Evolutionary conservation across 345 rosid species (phyloP), one percentile per base, ranked within the genome.

Genomic region (Hirschfeldia incana): DNA sequence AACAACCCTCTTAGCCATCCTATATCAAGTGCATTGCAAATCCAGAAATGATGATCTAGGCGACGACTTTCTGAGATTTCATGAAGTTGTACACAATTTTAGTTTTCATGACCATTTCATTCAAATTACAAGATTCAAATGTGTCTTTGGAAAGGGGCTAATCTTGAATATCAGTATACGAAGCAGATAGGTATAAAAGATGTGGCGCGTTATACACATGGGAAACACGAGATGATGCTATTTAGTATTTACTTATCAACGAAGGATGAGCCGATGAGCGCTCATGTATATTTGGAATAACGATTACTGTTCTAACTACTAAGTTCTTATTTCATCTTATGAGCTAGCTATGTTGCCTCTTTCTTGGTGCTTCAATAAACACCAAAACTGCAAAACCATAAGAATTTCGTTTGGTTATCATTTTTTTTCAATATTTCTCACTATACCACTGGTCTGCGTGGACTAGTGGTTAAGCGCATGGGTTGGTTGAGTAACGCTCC

Each of bases 231-330:
- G 69, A 65, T 65, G 29, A 65, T 16, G 69, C 29, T 34, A 65
- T 65, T 34, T 65, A 65, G n/a, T 34, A 65, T 65, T 34, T 65
- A 65, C 46, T 16, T 36, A 11, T 8, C 69, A 16, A 36, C 30
- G 17, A 9, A 34, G 6, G n/a, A 4, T 65, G 6, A 9, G 46
- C 15, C 8, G 9, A n/a, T 10, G 11, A 17, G 13, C 69, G 13
- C 69, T 65, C 29, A 65, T 36, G 69, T 65, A 65, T 65, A 65
- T 27, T 8, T 65, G 69, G 69, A 10, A 8, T 33, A 34, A 34
- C 3, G 28, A 65, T 8, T 65, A 65, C n/a, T 36, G 69, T 64
- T 29, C 17, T 6, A 13, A 13, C 21, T 12, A 29, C 16, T 30
- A 29, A 12, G 17, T n/a, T 58, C 65, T 60, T 12, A 12, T 61